Evolutionary conservation across 139 green algal species (phyloP).

Genomic region (Micractinium conductrix): DNA sequence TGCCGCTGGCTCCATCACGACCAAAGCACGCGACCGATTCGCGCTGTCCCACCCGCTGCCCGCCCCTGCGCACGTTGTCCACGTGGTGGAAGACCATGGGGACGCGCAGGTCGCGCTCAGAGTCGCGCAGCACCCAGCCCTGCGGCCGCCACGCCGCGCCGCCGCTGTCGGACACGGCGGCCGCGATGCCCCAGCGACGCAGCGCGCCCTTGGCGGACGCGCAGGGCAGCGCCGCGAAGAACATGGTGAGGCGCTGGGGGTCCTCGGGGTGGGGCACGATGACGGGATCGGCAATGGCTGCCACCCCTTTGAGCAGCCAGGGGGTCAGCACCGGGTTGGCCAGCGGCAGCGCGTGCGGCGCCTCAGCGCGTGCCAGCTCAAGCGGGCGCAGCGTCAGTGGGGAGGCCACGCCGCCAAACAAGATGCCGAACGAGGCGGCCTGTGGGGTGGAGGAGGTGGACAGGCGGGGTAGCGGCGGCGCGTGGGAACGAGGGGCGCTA

Average conservation of each 20-base stretch:
- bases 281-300: not conserved
- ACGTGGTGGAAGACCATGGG: slow-evolving; percentile 17
- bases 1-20: too few relatives aligned
- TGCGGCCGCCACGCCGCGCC: slow-evolving; percentile 31
- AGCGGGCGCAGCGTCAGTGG: slow-evolving; percentile 22
- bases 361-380: slow-evolving; percentile 12
- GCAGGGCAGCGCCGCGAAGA: slow-evolving; percentile 33
- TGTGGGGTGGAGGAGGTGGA: too few relatives aligned
- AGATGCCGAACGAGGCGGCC: slow-evolving; percentile 21
- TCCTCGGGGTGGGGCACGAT: not conserved
- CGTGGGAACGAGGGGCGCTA: too few relatives aligned
- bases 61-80: not conserved
- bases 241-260: not conserved
- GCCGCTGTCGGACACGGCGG: slow-evolving; percentile 15
- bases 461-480: too few relatives aligned
- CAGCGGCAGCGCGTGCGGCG: slow-evolving; percentile 16
- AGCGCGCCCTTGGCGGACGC: not conserved
- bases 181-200: slow-evolving; percentile 25
- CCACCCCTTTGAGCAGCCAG: not conserved
- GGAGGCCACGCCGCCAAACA: not conserved
- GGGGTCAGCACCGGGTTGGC: slow-evolving; percentile 40
- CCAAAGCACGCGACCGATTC: too few relatives aligned
- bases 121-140: slow-evolving; percentile 14
- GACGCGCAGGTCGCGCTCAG: not conserved
- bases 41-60: too few relatives aligned